phyloP scores from a whole-genome alignment of 768 basidiomycete genomes.

The Russula sp. region DNA sequence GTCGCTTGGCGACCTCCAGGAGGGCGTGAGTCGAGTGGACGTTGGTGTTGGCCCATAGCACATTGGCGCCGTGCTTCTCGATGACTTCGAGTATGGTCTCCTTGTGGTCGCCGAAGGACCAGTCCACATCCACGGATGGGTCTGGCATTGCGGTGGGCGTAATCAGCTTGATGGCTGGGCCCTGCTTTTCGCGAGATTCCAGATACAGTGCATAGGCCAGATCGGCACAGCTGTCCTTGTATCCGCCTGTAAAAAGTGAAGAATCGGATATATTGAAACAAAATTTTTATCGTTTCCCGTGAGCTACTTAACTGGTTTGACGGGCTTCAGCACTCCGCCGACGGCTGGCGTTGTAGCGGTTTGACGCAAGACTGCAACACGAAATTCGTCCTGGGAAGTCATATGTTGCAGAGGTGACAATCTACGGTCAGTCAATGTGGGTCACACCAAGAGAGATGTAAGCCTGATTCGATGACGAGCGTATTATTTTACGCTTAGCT shows the following conservation, averaged over 20 bases:
- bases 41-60: background rate
- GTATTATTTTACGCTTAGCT: too few species aligned
- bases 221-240: slow-evolving; percentile 2
- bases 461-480: too few species aligned
- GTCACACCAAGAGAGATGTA: too few species aligned
- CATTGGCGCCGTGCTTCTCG: background rate
- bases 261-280: background rate
- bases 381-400: background rate
- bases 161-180: background rate
- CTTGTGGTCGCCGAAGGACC: slow-evolving; percentile 4
- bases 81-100: slow-evolving; percentile 5
- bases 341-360: background rate
- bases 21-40: slow-evolving; percentile 2
- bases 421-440: too few species aligned
- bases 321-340: background rate
- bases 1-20: background rate
- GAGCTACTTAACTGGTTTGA: background rate
- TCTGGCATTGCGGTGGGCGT: background rate
- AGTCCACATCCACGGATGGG: background rate
- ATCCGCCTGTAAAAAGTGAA: background rate
- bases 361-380: background rate
- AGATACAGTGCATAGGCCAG: background rate
- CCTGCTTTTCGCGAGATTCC: background rate
- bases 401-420: background rate
- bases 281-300: background rate